Evolutionary conservation across 2,329 filamentous ascomycete genomes (phyloP).

Genomic region (Hypoxylon sp.): DNA sequence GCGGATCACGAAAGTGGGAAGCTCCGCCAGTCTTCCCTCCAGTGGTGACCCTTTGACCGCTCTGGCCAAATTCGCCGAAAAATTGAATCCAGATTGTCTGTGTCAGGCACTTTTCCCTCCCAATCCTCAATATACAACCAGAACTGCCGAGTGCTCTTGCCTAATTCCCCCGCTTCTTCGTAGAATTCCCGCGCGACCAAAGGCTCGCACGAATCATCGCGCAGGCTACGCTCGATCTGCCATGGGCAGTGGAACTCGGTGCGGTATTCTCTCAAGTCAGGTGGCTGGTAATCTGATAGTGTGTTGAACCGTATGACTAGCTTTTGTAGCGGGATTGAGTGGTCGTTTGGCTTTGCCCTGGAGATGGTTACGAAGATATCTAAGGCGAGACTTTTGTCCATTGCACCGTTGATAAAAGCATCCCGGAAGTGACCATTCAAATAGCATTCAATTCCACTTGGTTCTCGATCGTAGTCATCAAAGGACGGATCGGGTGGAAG

Average conservation of each 20-base stretch:
- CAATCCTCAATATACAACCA: too few species aligned
- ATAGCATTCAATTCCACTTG: not conserved
- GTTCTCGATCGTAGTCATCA: slow-evolving; percentile 7
- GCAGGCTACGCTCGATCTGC: slow-evolving; percentile 10
- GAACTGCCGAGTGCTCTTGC: too few species aligned
- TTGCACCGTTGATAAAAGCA: slow-evolving; percentile 12
- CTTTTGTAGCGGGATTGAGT: not conserved
- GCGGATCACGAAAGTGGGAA: slow-evolving; percentile 5
- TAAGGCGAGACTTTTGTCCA: slow-evolving; percentile 14
- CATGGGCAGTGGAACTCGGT: slow-evolving; percentile 9
- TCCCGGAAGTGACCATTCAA: slow-evolving; percentile 11
- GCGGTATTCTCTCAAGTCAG: slow-evolving; percentile 6
- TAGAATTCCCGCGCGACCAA: not conserved
- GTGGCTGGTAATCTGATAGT: too few species aligned
- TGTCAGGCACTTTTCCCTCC: too few species aligned
- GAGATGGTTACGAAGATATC: slow-evolving; percentile 15
- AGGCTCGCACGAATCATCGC: not conserved
- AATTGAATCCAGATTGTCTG: not conserved
- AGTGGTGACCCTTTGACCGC: slow-evolving; percentile 7
- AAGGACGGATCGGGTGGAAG: not conserved
- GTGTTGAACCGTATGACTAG: not conserved
- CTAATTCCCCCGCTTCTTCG: not conserved
- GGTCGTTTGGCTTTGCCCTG: not conserved
- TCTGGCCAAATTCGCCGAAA: slow-evolving; percentile 12
- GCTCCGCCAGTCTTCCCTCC: slow-evolving; percentile 8